These are phyloP conservation scores for Globisporangium megalacanthum DNA, from an alignment of 352 stramenopile species.

Conservation along the genomic window DNA sequence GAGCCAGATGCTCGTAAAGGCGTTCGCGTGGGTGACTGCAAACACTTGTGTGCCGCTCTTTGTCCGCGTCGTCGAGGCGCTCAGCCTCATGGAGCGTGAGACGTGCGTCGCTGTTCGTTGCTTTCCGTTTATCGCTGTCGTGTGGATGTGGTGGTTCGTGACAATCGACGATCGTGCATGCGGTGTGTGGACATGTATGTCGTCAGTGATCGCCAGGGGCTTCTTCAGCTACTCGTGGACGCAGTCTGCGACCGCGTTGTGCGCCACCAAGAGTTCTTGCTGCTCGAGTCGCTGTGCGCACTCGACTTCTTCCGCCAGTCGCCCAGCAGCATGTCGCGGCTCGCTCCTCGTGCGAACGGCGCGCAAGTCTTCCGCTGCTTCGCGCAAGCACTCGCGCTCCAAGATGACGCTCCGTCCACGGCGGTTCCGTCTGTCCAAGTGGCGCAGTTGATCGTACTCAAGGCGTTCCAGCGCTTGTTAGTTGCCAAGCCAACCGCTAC, in stretches of 20 bases:
- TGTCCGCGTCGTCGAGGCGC: constrained; percentile 41
- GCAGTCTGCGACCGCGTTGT: constrained; percentile 33
- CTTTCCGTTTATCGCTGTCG: background rate
- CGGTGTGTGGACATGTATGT: constrained; percentile 8
- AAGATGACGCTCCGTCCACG: background rate
- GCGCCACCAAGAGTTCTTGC: constrained; percentile 31
- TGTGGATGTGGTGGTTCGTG: background rate
- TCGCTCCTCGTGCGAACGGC: constrained; percentile 30
- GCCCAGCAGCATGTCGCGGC: constrained; percentile 24
- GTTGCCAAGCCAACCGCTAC: constrained; percentile 24
- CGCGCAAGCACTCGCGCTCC: constrained; percentile 34
- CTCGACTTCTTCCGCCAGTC: constrained; percentile 36
- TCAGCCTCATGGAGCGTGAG: constrained; percentile 60
- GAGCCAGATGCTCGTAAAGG: constrained; percentile 45
- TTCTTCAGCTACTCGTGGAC: constrained; percentile 37
- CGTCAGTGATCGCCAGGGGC: constrained; percentile 36
- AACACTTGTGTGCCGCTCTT: constrained; percentile 43
- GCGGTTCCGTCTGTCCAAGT: constrained; percentile 23
- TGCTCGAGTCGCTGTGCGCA: constrained; percentile 49
- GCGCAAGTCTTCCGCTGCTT: constrained; percentile 44
- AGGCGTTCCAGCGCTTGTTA: constrained; percentile 48
- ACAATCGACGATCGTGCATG: background rate
- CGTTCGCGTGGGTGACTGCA: constrained; percentile 48
- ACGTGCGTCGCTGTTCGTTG: constrained; percentile 25
- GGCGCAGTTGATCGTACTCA: constrained; percentile 58